Percentiles rank a stretch among this genome's conserved stretches.
These are phyloP conservation scores for Xerocomus potaroensis DNA, from an alignment of 768 basidiomycete genomes.

Conservation along the genomic window DNA sequence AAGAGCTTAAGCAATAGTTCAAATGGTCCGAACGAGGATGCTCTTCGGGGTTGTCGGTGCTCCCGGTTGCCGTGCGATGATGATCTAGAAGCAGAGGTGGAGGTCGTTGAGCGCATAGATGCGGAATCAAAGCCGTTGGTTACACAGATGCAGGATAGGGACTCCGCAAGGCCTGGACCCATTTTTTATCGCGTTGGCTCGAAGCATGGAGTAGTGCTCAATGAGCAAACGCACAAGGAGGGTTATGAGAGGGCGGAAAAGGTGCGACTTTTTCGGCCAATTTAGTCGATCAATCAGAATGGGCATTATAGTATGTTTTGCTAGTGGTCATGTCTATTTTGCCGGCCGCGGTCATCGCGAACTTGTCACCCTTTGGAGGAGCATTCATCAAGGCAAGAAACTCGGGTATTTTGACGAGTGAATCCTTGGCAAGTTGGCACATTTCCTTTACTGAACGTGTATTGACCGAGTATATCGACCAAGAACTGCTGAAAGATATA, in stretches of 20 bases:
- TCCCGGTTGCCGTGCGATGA: background rate
- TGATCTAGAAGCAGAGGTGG: background rate
- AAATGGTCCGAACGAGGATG: background rate
- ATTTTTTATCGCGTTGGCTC: constrained; percentile 18
- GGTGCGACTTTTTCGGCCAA: constrained; percentile 4
- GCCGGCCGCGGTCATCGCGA: constrained; percentile 11
- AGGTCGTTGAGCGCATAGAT: background rate
- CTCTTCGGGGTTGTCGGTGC: background rate
- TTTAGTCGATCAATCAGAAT: background rate
- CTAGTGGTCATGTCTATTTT: constrained; percentile 27
- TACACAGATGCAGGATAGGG: constrained; percentile 7
- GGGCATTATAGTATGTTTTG: constrained; percentile 19
- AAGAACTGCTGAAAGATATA: constrained; percentile 35
- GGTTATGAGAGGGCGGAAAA: constrained; percentile 30
- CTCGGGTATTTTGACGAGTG: constrained; percentile 9
- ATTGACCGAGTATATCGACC: constrained; percentile 31
- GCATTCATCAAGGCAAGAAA: constrained; percentile 18
- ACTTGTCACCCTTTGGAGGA: constrained; percentile 23
- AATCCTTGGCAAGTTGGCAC: too few relatives aligned
- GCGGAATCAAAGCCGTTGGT: background rate
- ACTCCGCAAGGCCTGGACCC: constrained; percentile 30
- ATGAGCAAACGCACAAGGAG: constrained; percentile 9
- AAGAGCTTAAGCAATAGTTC: background rate
- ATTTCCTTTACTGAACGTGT: constrained; percentile 3
- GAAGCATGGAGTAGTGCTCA: constrained; percentile 11